These are phyloP conservation scores for Lipomyces chichibuensis DNA, from an alignment of 805 yeast species.

Conservation along the genomic window DNA sequence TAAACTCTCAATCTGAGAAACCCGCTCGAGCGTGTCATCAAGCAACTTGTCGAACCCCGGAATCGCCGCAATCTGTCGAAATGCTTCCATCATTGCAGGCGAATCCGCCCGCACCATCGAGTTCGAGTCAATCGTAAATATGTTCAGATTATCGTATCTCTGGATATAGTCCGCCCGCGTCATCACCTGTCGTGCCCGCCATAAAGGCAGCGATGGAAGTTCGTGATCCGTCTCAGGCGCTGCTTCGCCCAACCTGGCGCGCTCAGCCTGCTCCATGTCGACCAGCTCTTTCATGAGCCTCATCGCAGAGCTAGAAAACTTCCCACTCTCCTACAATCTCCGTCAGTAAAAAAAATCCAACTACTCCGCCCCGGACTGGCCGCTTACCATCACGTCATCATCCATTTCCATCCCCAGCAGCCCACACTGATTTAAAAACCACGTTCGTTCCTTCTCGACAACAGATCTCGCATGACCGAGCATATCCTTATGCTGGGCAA, in stretches of 20 bases:
- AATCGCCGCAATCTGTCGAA: slow-evolving; percentile 71
- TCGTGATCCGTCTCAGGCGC: slow-evolving; percentile 49
- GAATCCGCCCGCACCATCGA: slow-evolving; percentile 76
- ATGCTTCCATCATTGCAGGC: slow-evolving; percentile 88
- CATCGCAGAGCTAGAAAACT: slow-evolving; percentile 77
- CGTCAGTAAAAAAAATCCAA: background rate
- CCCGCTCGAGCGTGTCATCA: slow-evolving; percentile 66
- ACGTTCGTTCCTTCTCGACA: slow-evolving; percentile 78
- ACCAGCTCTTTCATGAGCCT: slow-evolving; percentile 70
- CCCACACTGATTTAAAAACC: slow-evolving; percentile 85
- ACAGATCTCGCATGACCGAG: slow-evolving; percentile 42
- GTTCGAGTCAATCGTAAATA: slow-evolving; percentile 76
- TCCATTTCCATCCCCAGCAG: slow-evolving; percentile 78
- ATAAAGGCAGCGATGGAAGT: slow-evolving; percentile 73
- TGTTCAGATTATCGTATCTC: slow-evolving; percentile 70
- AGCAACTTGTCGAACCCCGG: slow-evolving; percentile 71
- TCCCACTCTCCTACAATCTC: slow-evolving; percentile 50
- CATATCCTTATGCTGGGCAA: slow-evolving; percentile 60
- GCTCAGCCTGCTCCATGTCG: slow-evolving; percentile 57
- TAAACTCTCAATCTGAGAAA: slow-evolving; percentile 73
- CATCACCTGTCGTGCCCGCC: slow-evolving; percentile 86
- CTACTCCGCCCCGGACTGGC: background rate
- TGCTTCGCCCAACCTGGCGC: slow-evolving; percentile 40
- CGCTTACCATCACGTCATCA: slow-evolving; percentile 70
- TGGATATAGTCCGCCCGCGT: slow-evolving; percentile 81